phyloP scores from a whole-genome alignment of 129 eudicot species.

The Ambrosia artemisiifolia region DNA sequence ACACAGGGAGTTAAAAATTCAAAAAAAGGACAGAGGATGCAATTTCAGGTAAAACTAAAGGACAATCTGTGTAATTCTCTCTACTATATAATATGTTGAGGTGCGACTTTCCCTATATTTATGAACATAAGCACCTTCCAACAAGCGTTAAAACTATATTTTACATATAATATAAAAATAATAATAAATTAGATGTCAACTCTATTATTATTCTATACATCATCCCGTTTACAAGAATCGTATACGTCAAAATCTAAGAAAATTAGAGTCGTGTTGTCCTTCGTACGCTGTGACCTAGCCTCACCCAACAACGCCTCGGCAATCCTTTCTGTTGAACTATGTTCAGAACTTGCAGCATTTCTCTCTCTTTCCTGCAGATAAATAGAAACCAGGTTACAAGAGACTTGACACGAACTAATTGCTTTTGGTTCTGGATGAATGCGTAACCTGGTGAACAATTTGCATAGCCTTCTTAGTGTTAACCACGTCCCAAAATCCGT shows the following conservation, averaged over 20 bases:
- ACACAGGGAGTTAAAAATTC: too few relatives aligned
- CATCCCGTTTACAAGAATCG: constrained; percentile 16
- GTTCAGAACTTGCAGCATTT: constrained; percentile 8
- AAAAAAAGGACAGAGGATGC: too few relatives aligned
- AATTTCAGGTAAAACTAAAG: too few relatives aligned
- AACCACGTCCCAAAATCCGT: constrained; percentile 97
- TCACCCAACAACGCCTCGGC: constrained; percentile 72
- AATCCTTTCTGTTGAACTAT: constrained; percentile 61
- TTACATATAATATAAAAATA: constrained; percentile 19
- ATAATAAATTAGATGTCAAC: constrained; percentile 12
- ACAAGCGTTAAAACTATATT: neutral
- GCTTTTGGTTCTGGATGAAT: neutral
- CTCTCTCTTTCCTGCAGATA: constrained; percentile 55
- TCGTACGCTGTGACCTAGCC: constrained; percentile 86
- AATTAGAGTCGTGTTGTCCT: constrained; percentile 89
- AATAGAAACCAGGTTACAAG: neutral
- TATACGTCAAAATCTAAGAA: constrained; percentile 67
- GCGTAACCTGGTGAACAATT: constrained; percentile 67
- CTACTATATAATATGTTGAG: too few relatives aligned
- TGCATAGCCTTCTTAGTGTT: constrained; percentile 79
- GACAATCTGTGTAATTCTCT: too few relatives aligned
- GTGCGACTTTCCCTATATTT: neutral
- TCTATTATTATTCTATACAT: constrained; percentile 21
- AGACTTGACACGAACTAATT: neutral
- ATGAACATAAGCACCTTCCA: constrained; percentile 13